phyloP scores from a whole-genome alignment of 1,284 basidiomycete genomes.

The Retiboletus flavoniger region DNA sequence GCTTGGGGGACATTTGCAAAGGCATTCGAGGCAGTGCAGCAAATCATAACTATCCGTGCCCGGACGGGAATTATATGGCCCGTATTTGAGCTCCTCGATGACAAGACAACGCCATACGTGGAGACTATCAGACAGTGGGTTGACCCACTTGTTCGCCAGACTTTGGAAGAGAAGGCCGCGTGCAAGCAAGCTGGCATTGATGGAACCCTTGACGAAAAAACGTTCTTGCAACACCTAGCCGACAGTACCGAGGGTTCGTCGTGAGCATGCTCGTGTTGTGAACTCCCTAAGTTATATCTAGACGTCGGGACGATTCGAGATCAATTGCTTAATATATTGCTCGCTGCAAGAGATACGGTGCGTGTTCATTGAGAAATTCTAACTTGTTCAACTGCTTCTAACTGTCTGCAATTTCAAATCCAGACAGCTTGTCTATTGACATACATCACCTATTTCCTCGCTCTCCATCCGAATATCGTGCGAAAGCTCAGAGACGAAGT shows the following conservation, averaged over 20 bases:
- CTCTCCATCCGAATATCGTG: slow-evolving; percentile 55
- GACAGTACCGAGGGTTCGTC: slow-evolving; percentile 58
- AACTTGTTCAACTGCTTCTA: slow-evolving; percentile 2
- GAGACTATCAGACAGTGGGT: slow-evolving; percentile 57
- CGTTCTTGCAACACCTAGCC: slow-evolving; percentile 64
- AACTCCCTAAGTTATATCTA: slow-evolving; percentile 27
- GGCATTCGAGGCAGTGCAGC: slow-evolving; percentile 63
- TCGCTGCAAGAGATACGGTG: slow-evolving; percentile 74
- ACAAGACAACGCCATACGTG: slow-evolving; percentile 53
- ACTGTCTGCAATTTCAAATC: background rate
- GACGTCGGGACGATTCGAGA: slow-evolving; percentile 61
- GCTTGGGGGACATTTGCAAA: slow-evolving; percentile 60
- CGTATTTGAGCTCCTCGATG: slow-evolving; percentile 59
- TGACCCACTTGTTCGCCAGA: slow-evolving; percentile 58
- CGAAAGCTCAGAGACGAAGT: slow-evolving; percentile 60
- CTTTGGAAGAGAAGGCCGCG: slow-evolving; percentile 47
- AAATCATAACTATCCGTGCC: slow-evolving; percentile 52
- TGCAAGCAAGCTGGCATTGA: slow-evolving; percentile 40
- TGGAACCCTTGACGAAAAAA: slow-evolving; percentile 50
- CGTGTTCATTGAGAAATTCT: slow-evolving; percentile 20
- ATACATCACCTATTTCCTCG: slow-evolving; percentile 64
- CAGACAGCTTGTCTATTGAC: slow-evolving; percentile 65
- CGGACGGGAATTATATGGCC: slow-evolving; percentile 67
- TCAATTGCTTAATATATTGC: slow-evolving; percentile 69
- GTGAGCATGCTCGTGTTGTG: slow-evolving; percentile 1